Conservation (phyloP, 2,329 filamentous ascomycete species). For the Botrytis pseudocinerea region DNA sequence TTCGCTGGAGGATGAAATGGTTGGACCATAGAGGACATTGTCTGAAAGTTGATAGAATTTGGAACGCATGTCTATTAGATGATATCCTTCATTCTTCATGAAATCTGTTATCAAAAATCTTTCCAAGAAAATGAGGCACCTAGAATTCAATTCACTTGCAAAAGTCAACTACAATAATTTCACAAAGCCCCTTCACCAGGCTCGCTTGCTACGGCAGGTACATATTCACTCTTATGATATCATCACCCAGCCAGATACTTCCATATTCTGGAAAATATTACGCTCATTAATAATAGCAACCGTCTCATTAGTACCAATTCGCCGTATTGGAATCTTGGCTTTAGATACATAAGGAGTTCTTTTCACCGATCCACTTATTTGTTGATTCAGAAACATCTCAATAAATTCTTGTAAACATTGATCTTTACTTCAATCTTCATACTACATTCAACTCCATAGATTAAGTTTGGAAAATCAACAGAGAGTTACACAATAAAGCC, state of each 20-base stretch:
- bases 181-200: neutral
- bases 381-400: neutral
- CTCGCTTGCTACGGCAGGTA: conserved; percentile 3
- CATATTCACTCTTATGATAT: neutral
- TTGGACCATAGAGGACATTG: neutral
- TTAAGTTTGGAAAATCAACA: neutral
- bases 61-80: neutral
- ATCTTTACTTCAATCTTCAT: neutral
- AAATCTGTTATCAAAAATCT: too few relatives aligned
- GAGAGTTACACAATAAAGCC: neutral
- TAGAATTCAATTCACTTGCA: neutral
- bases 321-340: neutral
- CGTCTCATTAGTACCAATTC: too few relatives aligned
- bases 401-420: neutral
- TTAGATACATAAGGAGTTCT: neutral
- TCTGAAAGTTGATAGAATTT: fast-evolving
- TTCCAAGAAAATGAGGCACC: too few relatives aligned
- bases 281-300: neutral
- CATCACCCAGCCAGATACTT: neutral
- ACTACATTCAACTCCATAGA: neutral
- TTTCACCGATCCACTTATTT: too few relatives aligned
- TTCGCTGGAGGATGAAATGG: neutral
- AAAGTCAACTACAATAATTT: fast-evolving
- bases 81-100: neutral
- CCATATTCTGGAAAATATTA: neutral